phyloP scores from a whole-genome alignment of 306 rosid genomes.

The Trichosanthes cucumerina region DNA sequence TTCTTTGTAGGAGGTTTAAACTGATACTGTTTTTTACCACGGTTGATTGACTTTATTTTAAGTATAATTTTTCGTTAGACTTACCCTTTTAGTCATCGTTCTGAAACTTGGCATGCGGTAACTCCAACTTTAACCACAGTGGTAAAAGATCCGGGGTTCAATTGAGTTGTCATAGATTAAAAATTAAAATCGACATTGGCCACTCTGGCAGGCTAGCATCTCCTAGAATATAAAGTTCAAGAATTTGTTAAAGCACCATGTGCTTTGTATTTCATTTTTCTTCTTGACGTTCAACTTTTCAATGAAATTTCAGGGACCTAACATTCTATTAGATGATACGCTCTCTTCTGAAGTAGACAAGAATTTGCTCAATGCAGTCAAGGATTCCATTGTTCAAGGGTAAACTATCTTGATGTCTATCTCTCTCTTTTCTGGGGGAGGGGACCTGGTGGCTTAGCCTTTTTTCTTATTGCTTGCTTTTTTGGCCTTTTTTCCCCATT shows the following conservation, averaged over 20 bases:
- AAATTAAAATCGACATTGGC: background rate
- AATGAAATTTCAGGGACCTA: conserved; percentile 64
- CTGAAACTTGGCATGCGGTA: background rate
- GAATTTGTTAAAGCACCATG: background rate
- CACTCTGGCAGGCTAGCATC: background rate
- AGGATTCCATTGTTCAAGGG: conserved; percentile 99
- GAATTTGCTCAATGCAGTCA: conserved; percentile 69
- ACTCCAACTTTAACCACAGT: background rate
- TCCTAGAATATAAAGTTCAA: background rate
- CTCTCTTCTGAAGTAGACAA: conserved; percentile 96
- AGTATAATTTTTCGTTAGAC: background rate
- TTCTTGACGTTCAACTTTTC: background rate
- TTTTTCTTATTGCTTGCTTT: background rate
- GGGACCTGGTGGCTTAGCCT: background rate
- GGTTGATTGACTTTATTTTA: background rate
- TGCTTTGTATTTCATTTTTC: background rate
- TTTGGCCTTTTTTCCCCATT: background rate
- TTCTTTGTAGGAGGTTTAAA: background rate
- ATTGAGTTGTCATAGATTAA: background rate
- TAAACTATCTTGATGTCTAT: conserved; percentile 20
- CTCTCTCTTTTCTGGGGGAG: background rate
- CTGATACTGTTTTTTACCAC: background rate
- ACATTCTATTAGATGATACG: conserved; percentile 84
- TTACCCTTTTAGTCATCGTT: background rate
- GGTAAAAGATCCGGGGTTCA: background rate